Conservation (phyloP, 208 protist species). For the Trypanosoma vivax region DNA sequence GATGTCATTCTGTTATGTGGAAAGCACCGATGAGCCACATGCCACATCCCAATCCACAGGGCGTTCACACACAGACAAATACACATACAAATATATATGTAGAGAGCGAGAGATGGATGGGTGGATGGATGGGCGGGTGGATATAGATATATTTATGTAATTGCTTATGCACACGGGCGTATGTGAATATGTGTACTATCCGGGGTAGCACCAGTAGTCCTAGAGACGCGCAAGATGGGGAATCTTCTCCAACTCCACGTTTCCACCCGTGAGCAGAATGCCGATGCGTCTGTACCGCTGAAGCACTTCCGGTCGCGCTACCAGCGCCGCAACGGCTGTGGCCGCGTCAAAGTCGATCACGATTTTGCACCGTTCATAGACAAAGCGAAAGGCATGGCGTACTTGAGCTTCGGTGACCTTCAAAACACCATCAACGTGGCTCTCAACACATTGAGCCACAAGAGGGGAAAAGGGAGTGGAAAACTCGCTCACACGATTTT, state of each 20-base stretch:
- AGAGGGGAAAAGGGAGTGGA: slow-evolving; percentile 13
- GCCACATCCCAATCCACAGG: too few relatives aligned
- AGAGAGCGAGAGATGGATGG: too few relatives aligned
- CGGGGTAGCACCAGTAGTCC: too few relatives aligned
- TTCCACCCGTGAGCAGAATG: slow-evolving; percentile 54
- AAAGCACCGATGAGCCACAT: too few relatives aligned
- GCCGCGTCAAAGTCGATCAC: slow-evolving; percentile 68
- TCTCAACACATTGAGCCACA: slow-evolving; percentile 29
- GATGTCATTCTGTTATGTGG: too few relatives aligned
- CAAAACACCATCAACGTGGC: slow-evolving; percentile 57
- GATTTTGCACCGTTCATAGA: slow-evolving; percentile 76
- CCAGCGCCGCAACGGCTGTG: slow-evolving; percentile 62
- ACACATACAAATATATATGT: too few relatives aligned
- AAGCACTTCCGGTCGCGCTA: slow-evolving; percentile 29
- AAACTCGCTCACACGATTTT: neutral
- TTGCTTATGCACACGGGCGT: too few relatives aligned
- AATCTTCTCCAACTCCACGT: slow-evolving; percentile 37
- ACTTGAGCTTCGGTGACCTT: slow-evolving; percentile 44
- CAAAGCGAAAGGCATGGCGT: slow-evolving; percentile 60
- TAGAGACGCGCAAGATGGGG: slow-evolving; percentile 13
- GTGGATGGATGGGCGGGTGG: too few relatives aligned
- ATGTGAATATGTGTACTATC: too few relatives aligned
- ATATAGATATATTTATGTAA: too few relatives aligned
- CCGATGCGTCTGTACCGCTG: slow-evolving; percentile 35
- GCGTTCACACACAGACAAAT: too few relatives aligned